Evolutionary conservation across 2,329 filamentous ascomycete genomes (phyloP).

Genomic region (Capronia coronata): DNA sequence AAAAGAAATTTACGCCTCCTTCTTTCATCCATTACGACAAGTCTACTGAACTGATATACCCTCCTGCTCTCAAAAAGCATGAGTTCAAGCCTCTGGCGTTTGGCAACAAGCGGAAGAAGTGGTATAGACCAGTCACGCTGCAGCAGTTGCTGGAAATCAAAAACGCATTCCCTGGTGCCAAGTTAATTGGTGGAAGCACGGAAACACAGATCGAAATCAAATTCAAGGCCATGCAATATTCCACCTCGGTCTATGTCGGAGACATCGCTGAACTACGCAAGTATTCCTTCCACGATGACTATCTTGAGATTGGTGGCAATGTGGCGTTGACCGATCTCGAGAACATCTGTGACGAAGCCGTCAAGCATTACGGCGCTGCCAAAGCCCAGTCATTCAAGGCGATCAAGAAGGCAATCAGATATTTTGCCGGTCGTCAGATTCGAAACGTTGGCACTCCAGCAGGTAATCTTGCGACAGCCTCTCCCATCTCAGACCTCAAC

Average conservation of each 20-base stretch:
- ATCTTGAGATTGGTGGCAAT: constrained; percentile 89
- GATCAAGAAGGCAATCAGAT: constrained; percentile 87
- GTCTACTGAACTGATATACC: constrained; percentile 92
- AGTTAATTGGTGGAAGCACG: constrained; percentile 91
- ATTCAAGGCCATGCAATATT: constrained; percentile 91
- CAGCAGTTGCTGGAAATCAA: constrained; percentile 90
- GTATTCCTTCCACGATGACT: constrained; percentile 69
- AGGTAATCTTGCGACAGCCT: constrained; percentile 88
- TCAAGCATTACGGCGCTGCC: constrained; percentile 65
- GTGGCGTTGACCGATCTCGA: constrained; percentile 89
- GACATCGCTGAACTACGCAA: constrained; percentile 85
- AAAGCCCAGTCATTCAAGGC: constrained; percentile 77
- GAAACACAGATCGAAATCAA: constrained; percentile 98
- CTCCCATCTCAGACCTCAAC: constrained; percentile 93
- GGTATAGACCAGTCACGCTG: constrained; percentile 83
- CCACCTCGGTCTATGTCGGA: constrained; percentile 82
- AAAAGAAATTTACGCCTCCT: constrained; percentile 68
- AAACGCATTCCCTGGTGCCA: constrained; percentile 72
- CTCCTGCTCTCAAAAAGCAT: constrained; percentile 74
- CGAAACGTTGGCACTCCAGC: constrained; percentile 96
- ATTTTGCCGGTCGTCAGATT: constrained; percentile 92
- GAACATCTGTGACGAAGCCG: constrained; percentile 69
- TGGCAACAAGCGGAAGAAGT: constrained; percentile 89
- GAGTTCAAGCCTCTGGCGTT: constrained; percentile 75
- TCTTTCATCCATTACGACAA: constrained; percentile 92